These are phyloP conservation scores for Fagopyrum esculentum DNA, from an alignment of 148 eudicot species.

Conservation along the genomic window DNA sequence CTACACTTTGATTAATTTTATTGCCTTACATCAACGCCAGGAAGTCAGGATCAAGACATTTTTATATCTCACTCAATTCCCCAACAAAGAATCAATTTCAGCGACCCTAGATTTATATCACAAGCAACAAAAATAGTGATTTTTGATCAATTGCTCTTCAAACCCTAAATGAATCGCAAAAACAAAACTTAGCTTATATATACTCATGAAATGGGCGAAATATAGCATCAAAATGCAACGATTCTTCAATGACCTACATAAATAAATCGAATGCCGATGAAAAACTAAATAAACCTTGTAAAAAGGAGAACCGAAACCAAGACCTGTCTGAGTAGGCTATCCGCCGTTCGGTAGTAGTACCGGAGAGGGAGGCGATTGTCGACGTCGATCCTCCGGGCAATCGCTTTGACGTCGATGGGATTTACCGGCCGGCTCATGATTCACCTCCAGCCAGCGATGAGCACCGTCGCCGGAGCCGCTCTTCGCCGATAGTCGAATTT, in stretches of 20 bases:
- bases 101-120: background rate
- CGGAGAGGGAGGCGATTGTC: constrained; percentile 81
- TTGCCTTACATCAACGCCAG: background rate
- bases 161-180: background rate
- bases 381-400: constrained; percentile 62
- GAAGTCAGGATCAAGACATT: background rate
- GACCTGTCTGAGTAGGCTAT: constrained; percentile 91
- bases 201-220: background rate
- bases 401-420: constrained; percentile 39
- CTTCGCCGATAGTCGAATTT: background rate
- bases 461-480: constrained; percentile 3
- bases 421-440: constrained; percentile 49
- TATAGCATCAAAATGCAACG: background rate
- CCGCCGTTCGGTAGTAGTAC: constrained; percentile 84
- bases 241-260: background rate
- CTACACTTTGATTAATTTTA: background rate
- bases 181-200: background rate
- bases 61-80: background rate
- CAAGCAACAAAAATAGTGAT: background rate
- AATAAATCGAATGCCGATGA: background rate
- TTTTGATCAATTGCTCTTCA: background rate
- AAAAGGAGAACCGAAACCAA: background rate
- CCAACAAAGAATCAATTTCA: background rate
- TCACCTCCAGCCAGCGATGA: background rate
- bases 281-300: background rate